Percentiles rank a stretch among this genome's conserved stretches.
Conservation (phyloP, 495 filamentous ascomycete genomes). For the Aspergillus cristatus region DNA sequence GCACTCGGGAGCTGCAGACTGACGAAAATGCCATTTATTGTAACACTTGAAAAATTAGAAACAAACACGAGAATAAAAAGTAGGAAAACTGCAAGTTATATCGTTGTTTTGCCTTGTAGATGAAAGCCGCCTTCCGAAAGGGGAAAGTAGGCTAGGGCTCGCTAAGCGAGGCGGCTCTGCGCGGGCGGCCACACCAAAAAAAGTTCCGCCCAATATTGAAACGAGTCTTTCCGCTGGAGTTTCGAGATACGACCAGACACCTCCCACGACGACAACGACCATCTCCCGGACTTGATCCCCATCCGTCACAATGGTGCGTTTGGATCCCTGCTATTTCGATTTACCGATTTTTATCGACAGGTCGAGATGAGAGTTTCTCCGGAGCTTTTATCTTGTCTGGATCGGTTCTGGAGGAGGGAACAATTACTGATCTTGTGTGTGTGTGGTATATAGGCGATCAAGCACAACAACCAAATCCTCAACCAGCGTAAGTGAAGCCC, state of each 20-base stretch:
- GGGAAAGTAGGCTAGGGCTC: conserved; percentile 34
- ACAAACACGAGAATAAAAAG: too few relatives aligned
- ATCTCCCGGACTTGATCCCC: conserved; percentile 49
- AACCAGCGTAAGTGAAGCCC: conserved; percentile 76
- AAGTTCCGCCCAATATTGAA: conserved; percentile 31
- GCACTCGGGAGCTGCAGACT: too few relatives aligned
- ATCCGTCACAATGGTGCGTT: conserved; percentile 57
- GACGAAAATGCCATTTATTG: too few relatives aligned
- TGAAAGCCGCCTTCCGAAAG: conserved; percentile 6
- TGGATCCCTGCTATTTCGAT: conserved; percentile 1
- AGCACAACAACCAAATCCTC: conserved; percentile 98
- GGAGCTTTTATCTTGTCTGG: not conserved
- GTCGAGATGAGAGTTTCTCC: conserved; percentile 3
- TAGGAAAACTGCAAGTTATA: too few relatives aligned
- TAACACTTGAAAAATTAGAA: too few relatives aligned
- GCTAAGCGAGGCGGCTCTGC: conserved; percentile 38
- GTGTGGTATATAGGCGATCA: conserved; percentile 68
- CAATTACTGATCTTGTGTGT: conserved; percentile 21
- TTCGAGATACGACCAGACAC: conserved; percentile 45
- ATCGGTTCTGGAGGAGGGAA: not conserved
- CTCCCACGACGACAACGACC: conserved; percentile 39
- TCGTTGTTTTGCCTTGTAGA: too few relatives aligned
- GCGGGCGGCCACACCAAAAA: conserved; percentile 40
- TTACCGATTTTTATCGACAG: not conserved
- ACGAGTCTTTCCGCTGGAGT: conserved; percentile 9